A percentile compares a stretch with the other conserved stretches of the same genome.
phyloP scores from a whole-genome alignment of 2,329 filamentous ascomycete genomes.

The Aspergillus puulaauensis region DNA sequence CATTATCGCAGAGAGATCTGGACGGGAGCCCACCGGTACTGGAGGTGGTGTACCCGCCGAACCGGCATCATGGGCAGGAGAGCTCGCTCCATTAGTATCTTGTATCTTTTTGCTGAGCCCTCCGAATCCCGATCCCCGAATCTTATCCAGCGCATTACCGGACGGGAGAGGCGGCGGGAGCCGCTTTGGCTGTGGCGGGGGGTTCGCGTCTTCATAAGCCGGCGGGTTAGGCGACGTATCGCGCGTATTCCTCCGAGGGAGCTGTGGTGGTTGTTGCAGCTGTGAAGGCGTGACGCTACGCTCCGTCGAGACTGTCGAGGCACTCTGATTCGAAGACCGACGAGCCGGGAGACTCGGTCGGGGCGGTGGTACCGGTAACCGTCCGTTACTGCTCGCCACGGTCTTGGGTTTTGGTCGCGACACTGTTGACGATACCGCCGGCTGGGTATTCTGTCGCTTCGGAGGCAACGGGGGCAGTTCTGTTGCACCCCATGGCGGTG shows the following conservation, averaged over 20 bases:
- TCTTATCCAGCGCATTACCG: constrained; percentile 33
- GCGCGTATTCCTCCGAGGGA: constrained; percentile 22
- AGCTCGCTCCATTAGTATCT: constrained; percentile 15
- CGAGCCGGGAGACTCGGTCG: constrained; percentile 23
- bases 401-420: constrained; percentile 24
- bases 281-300: constrained; percentile 8
- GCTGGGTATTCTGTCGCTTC: constrained; percentile 39
- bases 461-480: constrained; percentile 56
- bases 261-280: constrained; percentile 23
- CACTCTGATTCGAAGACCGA: constrained; percentile 17
- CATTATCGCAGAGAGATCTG: constrained; percentile 58
- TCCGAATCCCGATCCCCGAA: constrained; percentile 48
- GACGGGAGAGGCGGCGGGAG: constrained; percentile 37
- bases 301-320: constrained; percentile 9
- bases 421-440: constrained; percentile 15
- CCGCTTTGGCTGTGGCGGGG: constrained; percentile 26
- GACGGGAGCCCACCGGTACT: constrained; percentile 55
- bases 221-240: constrained; percentile 15
- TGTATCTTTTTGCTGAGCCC: constrained; percentile 41
- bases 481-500: constrained; percentile 58
- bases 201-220: constrained; percentile 12
- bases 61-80: constrained; percentile 6
- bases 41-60: constrained; percentile 47
- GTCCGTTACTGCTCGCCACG: constrained; percentile 12
- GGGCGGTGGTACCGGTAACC: constrained; percentile 20